Evolutionary conservation across 139 green algal species (phyloP).

Genomic region (Picochlorum sp.): DNA sequence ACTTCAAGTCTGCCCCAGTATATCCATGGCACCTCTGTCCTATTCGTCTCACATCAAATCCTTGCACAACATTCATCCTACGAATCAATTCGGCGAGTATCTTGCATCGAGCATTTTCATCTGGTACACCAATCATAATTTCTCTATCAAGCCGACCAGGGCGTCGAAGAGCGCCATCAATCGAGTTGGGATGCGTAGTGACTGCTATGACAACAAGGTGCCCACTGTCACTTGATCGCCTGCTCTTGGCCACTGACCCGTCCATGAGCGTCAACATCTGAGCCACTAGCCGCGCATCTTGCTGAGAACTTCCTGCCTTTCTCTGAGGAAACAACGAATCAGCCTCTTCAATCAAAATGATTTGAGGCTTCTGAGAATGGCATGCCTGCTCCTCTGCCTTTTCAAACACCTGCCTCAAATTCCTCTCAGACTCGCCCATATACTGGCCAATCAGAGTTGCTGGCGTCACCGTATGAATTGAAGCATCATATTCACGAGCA

Average conservation of each 20-base stretch:
- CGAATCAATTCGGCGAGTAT: constrained; percentile 46
- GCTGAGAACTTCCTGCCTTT: constrained; percentile 30
- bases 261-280: constrained; percentile 95
- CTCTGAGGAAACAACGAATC: constrained; percentile 79
- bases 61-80: constrained; percentile 19
- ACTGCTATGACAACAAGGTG: constrained; percentile 63
- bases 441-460: constrained; percentile 61
- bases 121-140: constrained; percentile 42
- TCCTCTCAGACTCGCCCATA: constrained; percentile 71
- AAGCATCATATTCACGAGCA: constrained; percentile 47
- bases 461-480: constrained; percentile 50
- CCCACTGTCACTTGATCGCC: background rate
- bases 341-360: constrained; percentile 89
- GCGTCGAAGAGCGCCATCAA: constrained; percentile 83
- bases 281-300: constrained; percentile 79
- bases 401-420: constrained; percentile 71
- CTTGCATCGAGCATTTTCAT: constrained; percentile 8
- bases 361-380: constrained; percentile 25
- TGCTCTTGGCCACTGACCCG: constrained; percentile 19
- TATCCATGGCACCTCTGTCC: constrained; percentile 63
- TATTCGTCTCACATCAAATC: constrained; percentile 55
- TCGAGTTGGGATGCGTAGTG: constrained; percentile 77
- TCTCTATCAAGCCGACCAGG: constrained; percentile 82
- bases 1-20: constrained; percentile 75
- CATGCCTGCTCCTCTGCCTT: constrained; percentile 40